Base-by-base conservation (phyloP, 805 yeast species). In the Myxozyma neotropica region DNA sequence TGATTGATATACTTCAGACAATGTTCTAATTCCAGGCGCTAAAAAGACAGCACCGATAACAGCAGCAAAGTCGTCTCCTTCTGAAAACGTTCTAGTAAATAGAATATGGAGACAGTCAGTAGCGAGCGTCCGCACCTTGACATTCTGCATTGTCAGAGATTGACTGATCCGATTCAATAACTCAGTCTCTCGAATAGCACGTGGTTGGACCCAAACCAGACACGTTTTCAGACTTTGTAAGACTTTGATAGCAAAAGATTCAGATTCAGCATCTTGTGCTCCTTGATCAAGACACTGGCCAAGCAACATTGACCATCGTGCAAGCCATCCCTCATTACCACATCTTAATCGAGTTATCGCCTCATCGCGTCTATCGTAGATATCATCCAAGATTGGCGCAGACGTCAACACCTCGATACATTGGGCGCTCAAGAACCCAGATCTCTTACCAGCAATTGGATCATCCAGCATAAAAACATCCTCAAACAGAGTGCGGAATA, bases 401-500 rank as follows among this genome's bases (percentile, higher is more conserved):
- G 96, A 87, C 0, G 95, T 84, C 7, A 90, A 84, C 19, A 92
- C 82, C 73, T 91, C 89, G 4, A 93, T 88, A 71, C 96, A 87
- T 51, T 90, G 80, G 33, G 96, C 90, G 52, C 87, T 86, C 39
- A 93, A 79, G 0, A 88, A 81, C n/a, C 83, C 80, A 57, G 87
- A 83, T 69, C 98, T 80, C 66, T 84, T 87, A 35, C 92, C 79
- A 1, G 96, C 96, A 21, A 90, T 82, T 24, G 97, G 87, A 71
- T 94, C 99, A 66, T 94, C 98, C 49, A 94, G 78, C 53, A 95
- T 77, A 70, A 90, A 94, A 10, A 94, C 83, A 71, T 94, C 99
- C 74, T 94, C 99, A 70, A 93, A 94, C 17, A 94, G 74, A 2
- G 95, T 90, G 69, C 97, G 78, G 65, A 89, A 82, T 4, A 94